Base-by-base conservation (phyloP, 176 grass and related monocot species). In the Musa troglodytarum region DNA sequence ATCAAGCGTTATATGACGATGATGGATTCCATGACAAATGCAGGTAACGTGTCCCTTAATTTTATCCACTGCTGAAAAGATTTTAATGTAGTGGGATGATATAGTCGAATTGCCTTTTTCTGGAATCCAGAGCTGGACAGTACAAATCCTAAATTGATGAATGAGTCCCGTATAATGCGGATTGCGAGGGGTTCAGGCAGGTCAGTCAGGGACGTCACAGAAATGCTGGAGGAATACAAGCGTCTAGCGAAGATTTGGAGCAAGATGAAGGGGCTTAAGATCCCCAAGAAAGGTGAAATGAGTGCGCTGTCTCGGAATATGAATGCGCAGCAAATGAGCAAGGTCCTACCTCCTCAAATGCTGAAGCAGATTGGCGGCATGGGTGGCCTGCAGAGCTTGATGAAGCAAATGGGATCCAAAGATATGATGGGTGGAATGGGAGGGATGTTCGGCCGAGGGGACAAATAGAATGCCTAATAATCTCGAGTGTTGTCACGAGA, bases 1-100 rank as follows among this genome's bases (percentile, higher is more conserved):
- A 99, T 94, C 78, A 99, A 99, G 81, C 84, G 88, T 11, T 99
- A 94, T 81, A 94, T 99, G 95, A 99, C 91, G 0, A 99, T 94
- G 88, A 99, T 99, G 95, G 90, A 99, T 90, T 99, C 88, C 54
- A 92, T 99, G 95, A 99, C 91, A 63, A 81, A 92, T 79, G 91
- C 86, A 73, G 95, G 95, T 94, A 75, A 17, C 7, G 6, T 22
- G 16, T 19, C 8, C 9, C 28, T n/a, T 70, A 34, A 22, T 59
- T 21, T 62, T n/a, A 62, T 62, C 57, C 17, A 17, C 20, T 62
- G 57, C 7, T 62, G 57, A 2, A 15, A 62, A 19, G 13, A 57
- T 62, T 15, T 62, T 15, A 19, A 12, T 29, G 26, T 25, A 6
- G 15, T 70, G 1, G 53, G 13, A 3, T 34, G 14, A 28, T 28